phyloP scores from a whole-genome alignment of 129 eudicot species.

The Glebionis coronaria region DNA sequence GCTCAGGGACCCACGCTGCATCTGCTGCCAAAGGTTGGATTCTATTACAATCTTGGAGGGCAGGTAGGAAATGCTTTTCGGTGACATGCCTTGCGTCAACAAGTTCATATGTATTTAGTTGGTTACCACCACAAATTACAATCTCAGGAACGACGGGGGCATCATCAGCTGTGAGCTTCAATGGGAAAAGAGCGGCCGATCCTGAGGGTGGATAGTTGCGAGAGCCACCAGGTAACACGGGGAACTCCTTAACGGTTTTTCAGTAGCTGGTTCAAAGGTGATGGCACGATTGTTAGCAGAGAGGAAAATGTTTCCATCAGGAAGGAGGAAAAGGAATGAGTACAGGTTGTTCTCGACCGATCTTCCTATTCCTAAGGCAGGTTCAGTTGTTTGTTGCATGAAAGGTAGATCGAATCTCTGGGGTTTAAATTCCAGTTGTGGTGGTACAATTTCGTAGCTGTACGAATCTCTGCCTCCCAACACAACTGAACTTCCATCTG shows the following conservation, averaged over 20 bases:
- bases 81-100: constrained; percentile 44
- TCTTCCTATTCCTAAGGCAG: constrained; percentile 43
- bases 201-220: constrained; percentile 61
- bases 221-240: constrained; percentile 24
- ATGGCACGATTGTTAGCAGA: constrained; percentile 34
- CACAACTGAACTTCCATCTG: constrained; percentile 52
- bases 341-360: constrained; percentile 31
- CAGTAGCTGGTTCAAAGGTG: constrained; percentile 15
- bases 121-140: constrained; percentile 73
- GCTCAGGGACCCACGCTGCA: constrained; percentile 55
- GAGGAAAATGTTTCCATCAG: constrained; percentile 27
- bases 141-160: constrained; percentile 29
- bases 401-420: constrained; percentile 38
- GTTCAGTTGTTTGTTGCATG: constrained; percentile 50
- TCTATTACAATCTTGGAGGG: constrained; percentile 61
- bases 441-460: constrained; percentile 61
- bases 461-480: constrained; percentile 64
- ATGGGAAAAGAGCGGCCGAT: constrained; percentile 36
- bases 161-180: constrained; percentile 18
- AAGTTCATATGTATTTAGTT: constrained; percentile 33
- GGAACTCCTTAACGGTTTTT: background rate
- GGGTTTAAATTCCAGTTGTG: constrained; percentile 26
- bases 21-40: constrained; percentile 18
- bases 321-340: constrained; percentile 32
- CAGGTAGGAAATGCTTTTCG: constrained; percentile 37